These are phyloP conservation scores for Penicillium sclerotigenum DNA, from an alignment of 2,329 filamentous ascomycete species.

Conservation along the genomic window DNA sequence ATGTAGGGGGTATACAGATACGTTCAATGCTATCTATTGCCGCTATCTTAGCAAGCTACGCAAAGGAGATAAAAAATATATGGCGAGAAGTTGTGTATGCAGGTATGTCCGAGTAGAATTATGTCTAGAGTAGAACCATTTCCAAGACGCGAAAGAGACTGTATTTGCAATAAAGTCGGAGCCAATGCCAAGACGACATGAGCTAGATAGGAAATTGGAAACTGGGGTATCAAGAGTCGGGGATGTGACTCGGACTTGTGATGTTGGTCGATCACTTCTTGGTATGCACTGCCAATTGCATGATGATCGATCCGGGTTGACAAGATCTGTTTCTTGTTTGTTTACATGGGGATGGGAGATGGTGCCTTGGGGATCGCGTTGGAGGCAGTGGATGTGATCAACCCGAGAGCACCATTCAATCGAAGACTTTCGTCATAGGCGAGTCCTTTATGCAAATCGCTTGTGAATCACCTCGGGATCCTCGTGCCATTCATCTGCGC, in stretches of 20 bases:
- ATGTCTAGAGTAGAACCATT: conserved; percentile 1
- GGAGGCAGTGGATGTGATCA: neutral
- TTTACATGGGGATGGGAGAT: neutral
- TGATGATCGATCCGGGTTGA: conserved; percentile 3
- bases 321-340: conserved; percentile 1
- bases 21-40: too few species aligned
- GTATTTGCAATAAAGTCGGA: conserved; percentile 9
- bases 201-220: conserved; percentile 7
- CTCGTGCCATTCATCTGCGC: conserved; percentile 99
- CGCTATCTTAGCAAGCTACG: neutral
- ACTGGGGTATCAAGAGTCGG: conserved; percentile 33
- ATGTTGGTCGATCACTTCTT: conserved; percentile 11
- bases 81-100: neutral
- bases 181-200: conserved; percentile 5
- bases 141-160: conserved; percentile 6
- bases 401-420: neutral
- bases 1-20: too few species aligned
- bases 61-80: neutral
- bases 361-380: neutral
- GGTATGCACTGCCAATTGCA: conserved; percentile 2
- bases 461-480: conserved; percentile 98
- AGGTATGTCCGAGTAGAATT: conserved; percentile 1
- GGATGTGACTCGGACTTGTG: conserved; percentile 17
- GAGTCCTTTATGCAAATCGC: conserved; percentile 72
- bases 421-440: neutral